A percentile compares a stretch with the other conserved stretches of the same genome.
These are phyloP conservation scores for Lasiosphaeriaceae sp. DNA, from an alignment of 495 filamentous ascomycete genomes.

Conservation along the genomic window DNA sequence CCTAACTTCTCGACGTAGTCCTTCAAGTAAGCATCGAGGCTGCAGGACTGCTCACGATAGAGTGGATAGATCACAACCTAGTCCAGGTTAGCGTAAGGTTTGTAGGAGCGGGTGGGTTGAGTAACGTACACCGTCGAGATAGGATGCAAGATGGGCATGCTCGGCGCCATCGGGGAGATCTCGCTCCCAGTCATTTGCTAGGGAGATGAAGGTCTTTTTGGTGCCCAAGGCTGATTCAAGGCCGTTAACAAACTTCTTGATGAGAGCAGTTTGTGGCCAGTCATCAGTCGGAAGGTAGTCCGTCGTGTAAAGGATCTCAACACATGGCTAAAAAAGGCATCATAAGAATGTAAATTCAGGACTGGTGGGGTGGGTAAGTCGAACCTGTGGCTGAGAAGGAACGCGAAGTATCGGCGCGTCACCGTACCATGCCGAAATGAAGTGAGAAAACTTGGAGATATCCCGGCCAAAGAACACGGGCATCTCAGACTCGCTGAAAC, in stretches of 20 bases:
- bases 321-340: not conserved
- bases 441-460: constrained; percentile 2
- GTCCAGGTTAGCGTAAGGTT: too few species aligned
- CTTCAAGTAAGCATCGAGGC: not conserved
- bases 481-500: constrained; percentile 4
- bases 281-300: constrained; percentile 3
- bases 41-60: constrained; percentile 3
- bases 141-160: constrained; percentile 2
- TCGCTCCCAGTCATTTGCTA: constrained; percentile 1
- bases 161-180: constrained; percentile 3
- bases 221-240: constrained; percentile 1
- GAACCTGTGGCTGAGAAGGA: not conserved
- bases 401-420: constrained; percentile 2
- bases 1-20: constrained; percentile 3
- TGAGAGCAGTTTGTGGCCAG: not conserved
- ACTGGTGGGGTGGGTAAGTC: not conserved
- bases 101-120: not conserved
- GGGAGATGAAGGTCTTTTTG: not conserved
- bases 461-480: constrained; percentile 5
- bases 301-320: not conserved
- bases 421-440: constrained; percentile 5
- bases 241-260: constrained; percentile 5
- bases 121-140: constrained; percentile 1
- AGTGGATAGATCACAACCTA: constrained; percentile 3
- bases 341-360: not conserved